Conservation (phyloP, 1,284 basidiomycete species). For the Ceratobasidium sp. region DNA sequence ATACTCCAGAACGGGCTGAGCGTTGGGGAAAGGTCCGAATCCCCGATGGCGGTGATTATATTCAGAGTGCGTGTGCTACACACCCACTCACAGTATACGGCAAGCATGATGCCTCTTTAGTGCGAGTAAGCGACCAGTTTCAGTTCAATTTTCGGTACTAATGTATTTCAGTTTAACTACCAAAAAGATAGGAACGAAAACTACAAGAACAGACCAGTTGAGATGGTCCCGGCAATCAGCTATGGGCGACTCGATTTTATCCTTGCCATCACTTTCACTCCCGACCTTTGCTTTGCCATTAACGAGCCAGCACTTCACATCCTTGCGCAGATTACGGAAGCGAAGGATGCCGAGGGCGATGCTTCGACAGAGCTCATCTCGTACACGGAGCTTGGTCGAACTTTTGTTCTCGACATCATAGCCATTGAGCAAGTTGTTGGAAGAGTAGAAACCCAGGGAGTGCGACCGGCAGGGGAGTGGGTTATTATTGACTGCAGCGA, state of each 20-base stretch:
- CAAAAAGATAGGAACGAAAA: conserved; percentile 6
- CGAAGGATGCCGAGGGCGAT: background rate
- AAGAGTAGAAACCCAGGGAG: background rate
- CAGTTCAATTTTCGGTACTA: background rate
- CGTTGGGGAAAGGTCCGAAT: conserved; percentile 14
- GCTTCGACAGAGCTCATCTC: background rate
- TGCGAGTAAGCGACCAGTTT: background rate
- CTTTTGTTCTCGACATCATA: background rate
- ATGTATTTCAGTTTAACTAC: background rate
- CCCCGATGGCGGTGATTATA: background rate
- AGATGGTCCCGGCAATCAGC: background rate
- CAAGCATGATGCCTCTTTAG: background rate
- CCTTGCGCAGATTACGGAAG: conserved; percentile 7
- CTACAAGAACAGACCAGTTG: background rate
- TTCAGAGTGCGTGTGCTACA: background rate
- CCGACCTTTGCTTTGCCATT: background rate
- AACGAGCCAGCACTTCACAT: background rate
- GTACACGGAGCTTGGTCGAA: background rate
- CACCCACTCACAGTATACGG: background rate
- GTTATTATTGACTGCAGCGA: background rate
- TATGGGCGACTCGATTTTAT: conserved; percentile 23
- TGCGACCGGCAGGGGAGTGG: background rate
- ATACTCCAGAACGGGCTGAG: background rate
- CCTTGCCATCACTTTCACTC: background rate
- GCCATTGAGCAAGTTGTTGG: background rate